A percentile compares a stretch with the other conserved stretches of the same genome.
Conservation (phyloP, 257 asterid species). For the Oldenlandia corymbosa region DNA sequence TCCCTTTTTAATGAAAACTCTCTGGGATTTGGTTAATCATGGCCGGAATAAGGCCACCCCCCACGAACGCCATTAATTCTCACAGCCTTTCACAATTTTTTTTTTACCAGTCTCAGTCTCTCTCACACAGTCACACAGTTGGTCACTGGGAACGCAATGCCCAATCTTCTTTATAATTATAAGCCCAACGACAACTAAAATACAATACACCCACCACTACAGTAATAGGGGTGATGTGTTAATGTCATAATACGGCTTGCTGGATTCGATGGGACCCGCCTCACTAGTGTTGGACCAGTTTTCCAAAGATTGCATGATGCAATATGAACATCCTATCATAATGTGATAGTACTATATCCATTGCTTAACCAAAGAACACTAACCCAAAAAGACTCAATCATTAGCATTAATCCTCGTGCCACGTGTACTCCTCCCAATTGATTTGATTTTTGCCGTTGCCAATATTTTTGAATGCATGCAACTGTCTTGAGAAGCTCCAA, state of each 20-base stretch:
- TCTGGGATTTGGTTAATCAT: slow-evolving; percentile 35
- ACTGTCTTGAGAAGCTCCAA: slow-evolving; percentile 18
- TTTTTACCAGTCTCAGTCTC: neutral
- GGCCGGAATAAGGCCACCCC: slow-evolving; percentile 9
- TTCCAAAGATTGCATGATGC: slow-evolving; percentile 10
- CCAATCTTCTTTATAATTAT: slow-evolving; percentile 5
- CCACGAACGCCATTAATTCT: slow-evolving; percentile 24
- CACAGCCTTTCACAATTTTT: slow-evolving; percentile 13
- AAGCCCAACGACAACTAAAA: slow-evolving; percentile 4
- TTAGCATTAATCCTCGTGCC: slow-evolving; percentile 29
- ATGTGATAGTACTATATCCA: too few relatives aligned
- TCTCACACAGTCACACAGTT: neutral
- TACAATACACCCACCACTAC: neutral
- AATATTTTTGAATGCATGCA: slow-evolving; percentile 31
- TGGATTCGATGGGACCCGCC: slow-evolving; percentile 28
- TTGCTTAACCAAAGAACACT: neutral
- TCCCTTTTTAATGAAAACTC: slow-evolving; percentile 16
- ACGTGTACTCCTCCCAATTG: slow-evolving; percentile 14
- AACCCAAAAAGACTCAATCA: slow-evolving; percentile 25
- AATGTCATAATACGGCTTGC: slow-evolving; percentile 15
- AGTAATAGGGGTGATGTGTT: too few relatives aligned
- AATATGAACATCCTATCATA: too few relatives aligned
- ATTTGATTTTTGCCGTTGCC: slow-evolving; percentile 18
- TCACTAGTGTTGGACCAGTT: neutral
- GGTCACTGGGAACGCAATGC: slow-evolving; percentile 14